Evolutionary conservation across 108 stramenopile species (phyloP).

Genomic region (Craspedostauros australis): DNA sequence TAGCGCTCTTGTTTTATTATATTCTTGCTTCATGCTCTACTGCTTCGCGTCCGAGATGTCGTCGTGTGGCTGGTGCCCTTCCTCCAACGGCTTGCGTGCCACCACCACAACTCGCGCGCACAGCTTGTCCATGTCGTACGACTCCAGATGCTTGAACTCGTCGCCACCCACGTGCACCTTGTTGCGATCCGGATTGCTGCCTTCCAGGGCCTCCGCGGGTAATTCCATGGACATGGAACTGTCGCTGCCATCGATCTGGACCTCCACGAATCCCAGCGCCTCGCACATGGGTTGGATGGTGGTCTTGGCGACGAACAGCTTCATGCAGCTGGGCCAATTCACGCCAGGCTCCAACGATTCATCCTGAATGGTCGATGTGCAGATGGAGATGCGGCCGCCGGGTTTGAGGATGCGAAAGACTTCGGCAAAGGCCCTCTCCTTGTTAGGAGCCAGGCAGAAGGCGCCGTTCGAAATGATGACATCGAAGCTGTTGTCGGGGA

Average conservation of each 20-base stretch:
- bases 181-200: conserved; percentile 33
- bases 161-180: conserved; percentile 53
- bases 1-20: too few relatives aligned
- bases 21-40: too few relatives aligned
- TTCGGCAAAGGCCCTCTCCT: conserved; percentile 68
- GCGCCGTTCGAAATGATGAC: conserved; percentile 87
- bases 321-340: conserved; percentile 73
- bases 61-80: too few relatives aligned
- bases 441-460: conserved; percentile 84
- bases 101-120: conserved; percentile 66
- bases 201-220: conserved; percentile 30
- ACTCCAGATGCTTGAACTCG: conserved; percentile 46
- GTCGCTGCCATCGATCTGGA: conserved; percentile 50
- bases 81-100: conserved; percentile 38
- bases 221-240: conserved; percentile 55
- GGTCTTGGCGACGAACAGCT: conserved; percentile 55
- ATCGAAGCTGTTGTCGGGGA: conserved; percentile 72
- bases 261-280: conserved; percentile 50
- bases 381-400: conserved; percentile 79
- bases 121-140: conserved; percentile 66
- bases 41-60: too few relatives aligned
- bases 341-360: conserved; percentile 46
- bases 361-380: conserved; percentile 42
- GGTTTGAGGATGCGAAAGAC: conserved; percentile 72
- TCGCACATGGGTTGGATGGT: conserved; percentile 58